Evolutionary conservation across 2,329 filamentous ascomycete species (phyloP), one percentile per base, ranked within the genome.

Genomic region (Arachnomyces sp.): DNA sequence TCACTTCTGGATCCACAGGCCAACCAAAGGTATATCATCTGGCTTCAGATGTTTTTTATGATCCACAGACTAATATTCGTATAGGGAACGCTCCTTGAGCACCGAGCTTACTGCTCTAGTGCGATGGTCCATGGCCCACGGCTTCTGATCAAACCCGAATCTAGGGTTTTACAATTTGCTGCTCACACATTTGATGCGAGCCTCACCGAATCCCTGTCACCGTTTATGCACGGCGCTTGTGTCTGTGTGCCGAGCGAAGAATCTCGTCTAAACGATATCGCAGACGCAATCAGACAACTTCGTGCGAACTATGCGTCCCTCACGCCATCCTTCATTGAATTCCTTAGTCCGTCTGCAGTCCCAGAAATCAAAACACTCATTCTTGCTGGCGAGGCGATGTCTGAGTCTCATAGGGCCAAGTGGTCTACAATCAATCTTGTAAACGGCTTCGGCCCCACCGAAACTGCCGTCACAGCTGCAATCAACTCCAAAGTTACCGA

Each of bases 71-170:
- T 28, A 47, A 50, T 25, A 53, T 43, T 13, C 21, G 21, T 28
- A n/a, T 39, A 66, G 62, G 80, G 78, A 3, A 74, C 80, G n/a
- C 71, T 80, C 36, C 73, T 82, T 44, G 75, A 74, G 8, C 82
- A 85, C 49, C 62, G 65, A 0, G 72, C 78, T 0, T 68, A 80
- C 11, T 71, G 77, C 1, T 76, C 78, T 0, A 66, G 71, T 2
- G 70, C 77, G 17, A 56, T 69, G 7, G 68, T 67, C 1, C 75
- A 80, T 51, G 75, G 69, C 0, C 57, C 66, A 0, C 67, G 68
- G 0, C 60, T 80, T 28, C 39, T 39, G 15, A 68, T 83, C 16
- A 62, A 66, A 21, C 56, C 65, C 0, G 58, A 69, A 1, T 76
- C 76, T 11, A 67, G 82, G 3, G 71, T 78, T 4, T 67, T 80